Percentiles rank a stretch among this genome's conserved stretches.
Evolutionary conservation across 2,329 filamentous ascomycete genomes (phyloP).

Genomic region (Sphaerulina vaccinii): DNA sequence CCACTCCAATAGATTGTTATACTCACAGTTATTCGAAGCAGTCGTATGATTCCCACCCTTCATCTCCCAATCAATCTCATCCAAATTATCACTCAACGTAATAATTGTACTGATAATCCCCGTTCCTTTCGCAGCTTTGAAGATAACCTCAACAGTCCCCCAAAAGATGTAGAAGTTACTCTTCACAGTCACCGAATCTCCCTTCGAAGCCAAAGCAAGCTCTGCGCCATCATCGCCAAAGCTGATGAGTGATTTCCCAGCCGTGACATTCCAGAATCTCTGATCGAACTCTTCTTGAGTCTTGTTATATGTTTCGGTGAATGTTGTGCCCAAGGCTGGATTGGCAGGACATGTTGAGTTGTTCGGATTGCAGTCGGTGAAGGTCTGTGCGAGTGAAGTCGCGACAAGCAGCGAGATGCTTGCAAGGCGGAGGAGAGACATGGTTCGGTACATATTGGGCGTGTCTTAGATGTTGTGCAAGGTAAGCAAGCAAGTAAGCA

Average conservation of each 20-base stretch:
- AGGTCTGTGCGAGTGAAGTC: conserved; percentile 64
- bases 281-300: conserved; percentile 49
- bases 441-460: conserved; percentile 16
- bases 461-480: not conserved
- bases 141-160: conserved; percentile 72
- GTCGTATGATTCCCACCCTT: conserved; percentile 64
- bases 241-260: conserved; percentile 62
- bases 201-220: conserved; percentile 67
- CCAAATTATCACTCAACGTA: conserved; percentile 77
- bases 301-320: conserved; percentile 65
- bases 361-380: conserved; percentile 74
- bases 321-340: conserved; percentile 64
- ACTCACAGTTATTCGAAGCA: conserved; percentile 72
- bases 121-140: conserved; percentile 71
- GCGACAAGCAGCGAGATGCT: conserved; percentile 29
- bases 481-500: conserved; percentile 3
- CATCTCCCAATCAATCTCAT: conserved; percentile 87
- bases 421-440: conserved; percentile 27
- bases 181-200: conserved; percentile 74
- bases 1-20: too few relatives aligned
- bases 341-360: conserved; percentile 67
- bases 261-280: conserved; percentile 52
- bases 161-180: conserved; percentile 85
- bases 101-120: conserved; percentile 83
- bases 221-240: conserved; percentile 57